Evolutionary conservation across 2,329 filamentous ascomycete genomes (phyloP).

Genomic region (Xylaria sp.): DNA sequence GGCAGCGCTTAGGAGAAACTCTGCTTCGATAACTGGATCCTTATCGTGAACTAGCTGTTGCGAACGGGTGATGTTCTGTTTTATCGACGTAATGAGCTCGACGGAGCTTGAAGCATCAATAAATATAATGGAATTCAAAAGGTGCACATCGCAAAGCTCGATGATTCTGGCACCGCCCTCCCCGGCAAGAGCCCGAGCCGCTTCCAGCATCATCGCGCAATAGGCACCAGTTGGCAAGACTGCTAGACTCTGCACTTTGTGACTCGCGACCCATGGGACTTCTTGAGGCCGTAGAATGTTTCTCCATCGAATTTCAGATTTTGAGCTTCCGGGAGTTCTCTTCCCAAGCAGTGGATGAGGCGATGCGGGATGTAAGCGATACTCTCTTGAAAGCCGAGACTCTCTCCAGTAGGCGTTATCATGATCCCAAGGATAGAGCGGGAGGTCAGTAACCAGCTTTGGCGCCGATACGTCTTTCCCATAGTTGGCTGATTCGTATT

Average conservation of each 20-base stretch:
- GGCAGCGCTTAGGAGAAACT: too few relatives aligned
- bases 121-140: too few relatives aligned
- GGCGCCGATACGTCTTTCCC: too few relatives aligned
- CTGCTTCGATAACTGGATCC: too few relatives aligned
- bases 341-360: neutral
- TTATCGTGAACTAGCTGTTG: too few relatives aligned
- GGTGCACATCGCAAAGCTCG: neutral
- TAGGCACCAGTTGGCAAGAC: constrained; percentile 2
- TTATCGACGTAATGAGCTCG: too few relatives aligned
- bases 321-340: too few relatives aligned
- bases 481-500: neutral
- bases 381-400: neutral
- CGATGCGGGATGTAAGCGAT: neutral
- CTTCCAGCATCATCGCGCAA: neutral
- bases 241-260: neutral
- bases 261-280: neutral
- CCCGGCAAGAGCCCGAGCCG: neutral
- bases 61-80: too few relatives aligned
- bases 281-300: neutral
- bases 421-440: neutral
- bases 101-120: too few relatives aligned
- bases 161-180: neutral
- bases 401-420: neutral
- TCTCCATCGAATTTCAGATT: neutral
- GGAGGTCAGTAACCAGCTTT: neutral